Evolutionary conservation across 1,139 yeast species (phyloP).

Genomic region (Blastobotrys malaysiensis): DNA sequence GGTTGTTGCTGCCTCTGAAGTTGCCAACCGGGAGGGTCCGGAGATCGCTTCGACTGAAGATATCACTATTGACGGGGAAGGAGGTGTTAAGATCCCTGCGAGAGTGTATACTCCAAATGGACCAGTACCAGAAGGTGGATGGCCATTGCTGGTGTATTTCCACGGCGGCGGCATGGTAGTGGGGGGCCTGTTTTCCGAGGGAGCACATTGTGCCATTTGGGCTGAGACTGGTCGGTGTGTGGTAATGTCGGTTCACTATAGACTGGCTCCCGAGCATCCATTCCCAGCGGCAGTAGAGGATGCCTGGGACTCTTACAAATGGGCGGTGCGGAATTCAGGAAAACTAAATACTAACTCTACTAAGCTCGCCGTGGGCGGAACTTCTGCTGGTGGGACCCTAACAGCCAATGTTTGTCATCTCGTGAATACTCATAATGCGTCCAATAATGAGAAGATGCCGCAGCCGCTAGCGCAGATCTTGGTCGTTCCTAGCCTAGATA

Average conservation of each 20-base stretch:
- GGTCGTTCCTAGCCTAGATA: slow-evolving; percentile 35
- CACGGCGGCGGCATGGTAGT: slow-evolving; percentile 14
- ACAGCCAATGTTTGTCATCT: slow-evolving; percentile 28
- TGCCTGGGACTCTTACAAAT: slow-evolving; percentile 35
- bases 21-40: neutral
- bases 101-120: slow-evolving; percentile 9
- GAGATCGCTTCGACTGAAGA: neutral
- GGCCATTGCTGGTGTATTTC: slow-evolving; percentile 9
- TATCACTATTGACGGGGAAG: neutral
- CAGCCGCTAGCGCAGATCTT: slow-evolving; percentile 39
- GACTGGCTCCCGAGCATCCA: slow-evolving; percentile 46
- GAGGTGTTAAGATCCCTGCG: neutral
- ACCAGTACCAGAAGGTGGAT: slow-evolving; percentile 7
- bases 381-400: slow-evolving; percentile 44
- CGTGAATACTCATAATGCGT: neutral
- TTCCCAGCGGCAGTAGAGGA: slow-evolving; percentile 49
- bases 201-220: slow-evolving; percentile 6
- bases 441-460: slow-evolving; percentile 27
- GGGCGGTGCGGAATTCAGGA: slow-evolving; percentile 17
- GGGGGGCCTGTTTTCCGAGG: slow-evolving; percentile 8
- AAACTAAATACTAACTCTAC: slow-evolving; percentile 32
- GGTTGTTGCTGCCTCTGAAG: neutral
- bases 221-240: slow-evolving; percentile 9
- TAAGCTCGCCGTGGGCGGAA: slow-evolving; percentile 39
- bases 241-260: slow-evolving; percentile 33